Evolutionary conservation across 768 basidiomycete species (phyloP).

Genomic region (Lactarius pseudohatsudake): DNA sequence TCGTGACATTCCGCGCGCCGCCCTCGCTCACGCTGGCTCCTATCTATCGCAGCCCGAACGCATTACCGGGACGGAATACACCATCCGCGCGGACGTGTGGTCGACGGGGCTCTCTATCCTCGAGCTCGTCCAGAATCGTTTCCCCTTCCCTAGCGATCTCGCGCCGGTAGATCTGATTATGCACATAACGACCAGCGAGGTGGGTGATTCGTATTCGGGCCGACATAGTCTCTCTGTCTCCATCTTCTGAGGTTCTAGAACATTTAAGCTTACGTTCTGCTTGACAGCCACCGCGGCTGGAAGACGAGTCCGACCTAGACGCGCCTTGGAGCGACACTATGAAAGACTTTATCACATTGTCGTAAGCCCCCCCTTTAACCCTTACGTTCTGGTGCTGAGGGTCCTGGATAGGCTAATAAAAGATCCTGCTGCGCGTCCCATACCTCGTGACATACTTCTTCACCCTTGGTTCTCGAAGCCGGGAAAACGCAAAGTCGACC

Average conservation of each 20-base stretch:
- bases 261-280: neutral
- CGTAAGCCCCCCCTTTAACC: slow-evolving; percentile 48
- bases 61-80: slow-evolving; percentile 82
- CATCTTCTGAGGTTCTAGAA: slow-evolving; percentile 19
- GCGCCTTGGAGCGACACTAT: slow-evolving; percentile 67
- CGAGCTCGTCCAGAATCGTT: slow-evolving; percentile 85
- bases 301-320: slow-evolving; percentile 54
- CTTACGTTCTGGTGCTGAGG: neutral
- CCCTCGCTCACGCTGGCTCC: slow-evolving; percentile 1
- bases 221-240: neutral
- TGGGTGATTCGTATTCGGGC: slow-evolving; percentile 34
- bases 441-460: slow-evolving; percentile 71
- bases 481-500: slow-evolving; percentile 74
- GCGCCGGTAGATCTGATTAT: slow-evolving; percentile 85
- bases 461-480: slow-evolving; percentile 76
- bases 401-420: slow-evolving; percentile 54
- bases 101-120: slow-evolving; percentile 88
- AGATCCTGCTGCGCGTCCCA: slow-evolving; percentile 62
- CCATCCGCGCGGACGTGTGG: slow-evolving; percentile 95
- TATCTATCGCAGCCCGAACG: slow-evolving; percentile 67
- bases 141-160: slow-evolving; percentile 85
- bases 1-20: neutral
- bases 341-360: slow-evolving; percentile 80
- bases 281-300: slow-evolving; percentile 63
- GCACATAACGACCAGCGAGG: slow-evolving; percentile 73